phyloP scores from a whole-genome alignment of 2,329 filamentous ascomycete genomes.

The Calonectria honghensis region DNA sequence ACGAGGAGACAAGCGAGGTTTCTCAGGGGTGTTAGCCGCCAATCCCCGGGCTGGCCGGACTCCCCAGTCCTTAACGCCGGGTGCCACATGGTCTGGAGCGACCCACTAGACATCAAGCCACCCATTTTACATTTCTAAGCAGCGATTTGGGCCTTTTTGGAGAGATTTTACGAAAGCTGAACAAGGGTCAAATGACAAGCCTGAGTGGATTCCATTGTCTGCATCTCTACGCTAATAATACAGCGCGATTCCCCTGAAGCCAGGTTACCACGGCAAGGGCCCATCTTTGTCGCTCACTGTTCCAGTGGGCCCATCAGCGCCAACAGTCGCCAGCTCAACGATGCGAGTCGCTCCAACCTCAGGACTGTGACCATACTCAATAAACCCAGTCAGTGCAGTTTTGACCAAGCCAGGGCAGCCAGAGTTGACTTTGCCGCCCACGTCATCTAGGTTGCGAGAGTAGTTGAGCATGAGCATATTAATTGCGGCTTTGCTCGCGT shows the following conservation, averaged over 20 bases:
- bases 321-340: slow-evolving; percentile 57
- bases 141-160: neutral
- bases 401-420: slow-evolving; percentile 62
- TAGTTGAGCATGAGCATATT: slow-evolving; percentile 64
- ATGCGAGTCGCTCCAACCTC: slow-evolving; percentile 57
- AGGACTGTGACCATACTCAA: slow-evolving; percentile 39
- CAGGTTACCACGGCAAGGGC: slow-evolving; percentile 43
- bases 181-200: neutral
- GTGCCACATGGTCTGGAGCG: neutral
- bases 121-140: slow-evolving; percentile 7
- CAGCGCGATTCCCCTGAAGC: neutral
- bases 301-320: slow-evolving; percentile 55
- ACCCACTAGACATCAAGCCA: neutral
- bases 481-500: slow-evolving; percentile 64
- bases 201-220: neutral
- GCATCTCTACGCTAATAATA: neutral
- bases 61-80: slow-evolving; percentile 8
- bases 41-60: neutral
- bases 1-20: neutral
- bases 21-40: neutral
- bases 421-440: slow-evolving; percentile 59
- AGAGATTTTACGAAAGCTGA: neutral
- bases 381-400: slow-evolving; percentile 54
- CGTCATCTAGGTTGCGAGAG: slow-evolving; percentile 54
- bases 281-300: slow-evolving; percentile 55